Base-by-base conservation (phyloP, 169 alveolate genomes). In the Miamiensis avidus region DNA sequence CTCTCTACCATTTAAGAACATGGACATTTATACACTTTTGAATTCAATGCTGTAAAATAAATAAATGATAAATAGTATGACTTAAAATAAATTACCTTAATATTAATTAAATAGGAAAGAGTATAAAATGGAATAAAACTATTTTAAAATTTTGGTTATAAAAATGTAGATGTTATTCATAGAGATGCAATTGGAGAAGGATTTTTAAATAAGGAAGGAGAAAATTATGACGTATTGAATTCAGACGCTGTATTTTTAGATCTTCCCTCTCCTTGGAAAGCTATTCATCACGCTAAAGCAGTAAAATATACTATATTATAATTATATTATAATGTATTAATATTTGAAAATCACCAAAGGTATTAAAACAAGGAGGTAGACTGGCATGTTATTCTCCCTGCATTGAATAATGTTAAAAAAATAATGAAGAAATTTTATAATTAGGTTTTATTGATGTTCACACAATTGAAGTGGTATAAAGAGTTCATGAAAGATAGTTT, bases 371-470 rank as follows among this genome's bases (percentile, higher is more conserved):
- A 69, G 93, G 93, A 0, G 96, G 96, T 34, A 92, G 90, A 84
- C 77, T 95, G 26, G 94, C 95, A 31, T 92, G 94, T 88, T 95
- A 93, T 88, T 91, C 95, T n/a, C 97, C 97, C 0, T 95, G 97
- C 78, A 95, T 95, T 76, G 97, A 95, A 76, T 93, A 93, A 86
- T 95, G 93, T n/a, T 84, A 93, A 78, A 93, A 92, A 82, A 93
- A 94, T 29, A 83, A 86, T 72, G 76, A 79, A 65, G 91, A 65
- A 64, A 84, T 95, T 92, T 89, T 89, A 65, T 92, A 89, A 76
- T 87, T 84, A 65, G 89, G 89, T 33, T 94, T 91, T 87, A 87
- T 90, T 78, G 92, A 92, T 74, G 83, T 94, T 32, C 84, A 92
- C 72, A 94, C 95, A 81, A 89, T 83, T 85, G 97, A 94, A 82